These are phyloP conservation scores for Blastocystis sp. DNA, from an alignment of 352 stramenopile species.

Conservation along the genomic window DNA sequence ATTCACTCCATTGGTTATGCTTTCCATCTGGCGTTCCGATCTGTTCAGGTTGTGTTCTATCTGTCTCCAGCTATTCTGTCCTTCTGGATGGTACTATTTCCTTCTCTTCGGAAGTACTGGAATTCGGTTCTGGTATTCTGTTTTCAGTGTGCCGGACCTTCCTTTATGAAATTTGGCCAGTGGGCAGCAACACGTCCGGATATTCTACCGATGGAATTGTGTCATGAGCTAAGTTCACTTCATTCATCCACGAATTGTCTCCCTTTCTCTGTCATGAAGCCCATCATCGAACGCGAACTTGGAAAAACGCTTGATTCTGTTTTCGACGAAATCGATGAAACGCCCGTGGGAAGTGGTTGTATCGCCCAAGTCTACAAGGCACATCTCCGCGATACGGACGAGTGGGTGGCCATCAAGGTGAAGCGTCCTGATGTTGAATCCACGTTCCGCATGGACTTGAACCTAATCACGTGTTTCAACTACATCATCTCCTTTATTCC, in stretches of 20 bases:
- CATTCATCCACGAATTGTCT: constrained; percentile 22
- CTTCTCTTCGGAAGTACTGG: constrained; percentile 3
- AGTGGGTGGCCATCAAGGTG: constrained; percentile 50
- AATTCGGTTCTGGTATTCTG: background rate
- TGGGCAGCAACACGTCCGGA: constrained; percentile 53
- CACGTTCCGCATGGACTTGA: background rate
- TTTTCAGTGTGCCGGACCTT: constrained; percentile 9
- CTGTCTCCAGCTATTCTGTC: constrained; percentile 31
- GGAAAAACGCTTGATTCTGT: constrained; percentile 1
- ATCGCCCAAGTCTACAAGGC: constrained; percentile 54
- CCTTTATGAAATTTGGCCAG: constrained; percentile 54
- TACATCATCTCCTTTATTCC: background rate
- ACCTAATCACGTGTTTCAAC: constrained; percentile 15
- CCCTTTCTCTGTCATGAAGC: background rate
- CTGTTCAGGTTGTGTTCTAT: background rate
- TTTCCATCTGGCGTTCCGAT: constrained; percentile 31
- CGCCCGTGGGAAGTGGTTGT: constrained; percentile 50
- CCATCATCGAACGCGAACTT: constrained; percentile 38
- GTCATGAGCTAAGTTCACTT: constrained; percentile 7
- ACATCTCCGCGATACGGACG: background rate
- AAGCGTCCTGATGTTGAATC: constrained; percentile 30
- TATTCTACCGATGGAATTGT: constrained; percentile 51
- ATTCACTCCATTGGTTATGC: background rate
- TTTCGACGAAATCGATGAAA: constrained; percentile 30
- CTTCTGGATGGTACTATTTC: constrained; percentile 18